phyloP scores from a whole-genome alignment of 73 alveolate species.

The Diophrys sp. region DNA sequence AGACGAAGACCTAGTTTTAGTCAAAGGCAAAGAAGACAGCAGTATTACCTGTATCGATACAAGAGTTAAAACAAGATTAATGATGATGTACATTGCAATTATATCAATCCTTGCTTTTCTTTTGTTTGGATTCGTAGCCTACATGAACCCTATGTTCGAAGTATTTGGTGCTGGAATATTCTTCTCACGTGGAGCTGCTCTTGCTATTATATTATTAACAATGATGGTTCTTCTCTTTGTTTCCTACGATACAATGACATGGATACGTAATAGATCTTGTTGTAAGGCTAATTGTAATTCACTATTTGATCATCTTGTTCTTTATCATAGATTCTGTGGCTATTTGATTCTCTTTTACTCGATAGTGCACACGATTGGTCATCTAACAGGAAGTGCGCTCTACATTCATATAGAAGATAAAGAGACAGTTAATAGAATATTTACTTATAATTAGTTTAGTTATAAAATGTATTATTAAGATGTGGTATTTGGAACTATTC shows the following conservation, averaged over 20 bases:
- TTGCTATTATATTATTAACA: conserved; percentile 7
- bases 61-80: not conserved
- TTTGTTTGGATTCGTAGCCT: conserved; percentile 17
- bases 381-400: not conserved
- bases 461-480: not conserved
- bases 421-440: not conserved
- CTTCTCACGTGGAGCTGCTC: conserved; percentile 24
- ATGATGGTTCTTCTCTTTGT: conserved; percentile 15
- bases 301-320: conserved; percentile 11
- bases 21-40: not conserved
- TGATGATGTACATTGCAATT: not conserved
- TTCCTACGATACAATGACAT: conserved; percentile 25
- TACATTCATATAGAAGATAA: not conserved
- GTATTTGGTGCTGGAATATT: conserved; percentile 10
- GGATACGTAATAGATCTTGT: conserved; percentile 3
- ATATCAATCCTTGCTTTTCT: not conserved
- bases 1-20: not conserved
- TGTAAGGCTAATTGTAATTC: not conserved
- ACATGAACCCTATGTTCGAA: conserved; percentile 13
- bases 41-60: not conserved
- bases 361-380: conserved; percentile 18
- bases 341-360: conserved; percentile 13
- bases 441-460: not conserved
- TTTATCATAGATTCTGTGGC: conserved; percentile 22
- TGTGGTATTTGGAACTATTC: not conserved